phyloP scores from a whole-genome alignment of 805 yeast genomes.

The Sugiyamaella lignohabitans region DNA sequence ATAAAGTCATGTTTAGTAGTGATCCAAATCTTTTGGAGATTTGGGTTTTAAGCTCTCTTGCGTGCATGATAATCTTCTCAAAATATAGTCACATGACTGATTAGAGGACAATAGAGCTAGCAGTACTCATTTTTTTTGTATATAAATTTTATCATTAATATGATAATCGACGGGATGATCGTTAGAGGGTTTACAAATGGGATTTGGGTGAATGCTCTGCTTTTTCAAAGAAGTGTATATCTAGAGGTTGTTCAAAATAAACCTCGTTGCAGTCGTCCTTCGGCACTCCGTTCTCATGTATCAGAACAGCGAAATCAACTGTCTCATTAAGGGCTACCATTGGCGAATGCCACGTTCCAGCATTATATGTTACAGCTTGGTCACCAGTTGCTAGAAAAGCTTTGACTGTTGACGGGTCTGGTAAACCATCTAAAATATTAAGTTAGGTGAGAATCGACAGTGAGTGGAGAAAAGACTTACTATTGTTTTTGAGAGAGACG shows the following conservation, averaged over 20 bases:
- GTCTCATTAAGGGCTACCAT: conserved; percentile 74
- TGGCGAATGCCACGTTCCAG: conserved; percentile 89
- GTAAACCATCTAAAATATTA: conserved; percentile 35
- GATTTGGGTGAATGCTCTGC: too few species aligned
- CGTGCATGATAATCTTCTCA: too few species aligned
- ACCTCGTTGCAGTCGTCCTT: conserved; percentile 81
- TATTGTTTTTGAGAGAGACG: conserved; percentile 54
- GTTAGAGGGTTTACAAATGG: too few species aligned
- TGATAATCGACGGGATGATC: too few species aligned
- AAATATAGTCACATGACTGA: too few species aligned
- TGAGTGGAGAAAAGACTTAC: background rate
- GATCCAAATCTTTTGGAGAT: too few species aligned
- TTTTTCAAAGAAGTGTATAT: background rate
- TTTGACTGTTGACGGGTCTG: conserved; percentile 51
- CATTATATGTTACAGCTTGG: conserved; percentile 85
- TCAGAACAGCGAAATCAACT: conserved; percentile 81
- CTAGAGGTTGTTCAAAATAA: conserved; percentile 35
- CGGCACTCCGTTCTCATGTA: conserved; percentile 74
- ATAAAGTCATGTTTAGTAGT: too few species aligned
- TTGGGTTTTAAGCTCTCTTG: too few species aligned
- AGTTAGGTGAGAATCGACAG: background rate
- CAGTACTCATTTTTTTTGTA: too few species aligned
- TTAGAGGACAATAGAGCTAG: too few species aligned
- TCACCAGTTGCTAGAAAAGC: conserved; percentile 77
- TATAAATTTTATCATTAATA: too few species aligned